Evolutionary conservation across 306 rosid genomes (phyloP), one percentile per base, ranked within the genome.

Genomic region (Rosa persica): DNA sequence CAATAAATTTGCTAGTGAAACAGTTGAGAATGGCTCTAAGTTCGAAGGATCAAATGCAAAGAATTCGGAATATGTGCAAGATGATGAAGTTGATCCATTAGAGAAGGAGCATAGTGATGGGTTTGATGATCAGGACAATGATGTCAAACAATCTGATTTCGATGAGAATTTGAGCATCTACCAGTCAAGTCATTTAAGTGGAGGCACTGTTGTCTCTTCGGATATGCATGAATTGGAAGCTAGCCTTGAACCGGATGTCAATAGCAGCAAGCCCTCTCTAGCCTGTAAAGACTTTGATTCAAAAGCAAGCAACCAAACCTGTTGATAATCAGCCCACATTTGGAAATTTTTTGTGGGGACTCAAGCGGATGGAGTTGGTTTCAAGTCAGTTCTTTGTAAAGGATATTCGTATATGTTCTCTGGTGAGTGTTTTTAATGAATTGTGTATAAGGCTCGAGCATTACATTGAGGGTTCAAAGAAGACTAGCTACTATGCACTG

Each of bases 221-320:
- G 89, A 82, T 76, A 74, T 48, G 67, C 84, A 78, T 79, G 86
- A 34, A 72, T 5, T 83, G 72, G 85, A 72, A 74, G 75, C 70
- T 39, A 83, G 73, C 60, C 39, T 10, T 55, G 62, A 84, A 76
- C 70, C 38, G 49, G 81, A 79, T 77, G 61, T 30, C 23, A 76
- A 39, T 46, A 67, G 51, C 78, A 27, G 55, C 67, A 73, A 44
- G 70, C 52, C 66, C 1, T 27, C 30, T 27, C 30, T 27, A 27
- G 30, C 1, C 30, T 27, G 30, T 27, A 27, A 27, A 27, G 30
- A 27, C 30, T 30, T 30, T 30, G 34, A 30, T 30, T 30, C 34
- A 30, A 30, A 30, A 30, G 34, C 34, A 30, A 30, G 34, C 34
- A 30, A 30, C 34, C 34, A 30, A 30, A 30, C 34, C 34, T 30